phyloP scores from a whole-genome alignment of 2,329 filamentous ascomycete genomes.

The Gaeumannomyces tritici region DNA sequence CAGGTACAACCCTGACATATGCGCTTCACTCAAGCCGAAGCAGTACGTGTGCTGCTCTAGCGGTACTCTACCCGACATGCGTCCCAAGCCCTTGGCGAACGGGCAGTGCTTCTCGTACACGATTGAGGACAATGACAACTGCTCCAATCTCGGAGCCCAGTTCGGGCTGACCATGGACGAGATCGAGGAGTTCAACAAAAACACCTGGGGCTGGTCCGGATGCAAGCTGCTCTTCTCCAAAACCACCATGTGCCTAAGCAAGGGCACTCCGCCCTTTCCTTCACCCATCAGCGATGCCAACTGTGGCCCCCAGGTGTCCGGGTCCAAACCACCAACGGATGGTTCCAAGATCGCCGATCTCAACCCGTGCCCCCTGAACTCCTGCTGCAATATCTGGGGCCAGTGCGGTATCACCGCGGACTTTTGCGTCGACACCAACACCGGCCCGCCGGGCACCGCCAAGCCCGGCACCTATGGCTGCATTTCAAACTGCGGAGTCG shows the following conservation, averaged over 20 bases:
- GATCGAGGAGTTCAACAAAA: neutral
- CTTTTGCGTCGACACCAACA: slow-evolving; percentile 21
- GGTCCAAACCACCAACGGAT: slow-evolving; percentile 6
- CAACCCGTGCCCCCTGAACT: neutral
- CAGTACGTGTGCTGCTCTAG: neutral
- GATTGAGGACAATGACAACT: too few species aligned
- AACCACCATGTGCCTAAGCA: slow-evolving; percentile 23
- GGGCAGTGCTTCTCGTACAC: neutral
- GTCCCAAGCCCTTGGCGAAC: neutral
- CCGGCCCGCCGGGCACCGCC: slow-evolving; percentile 26
- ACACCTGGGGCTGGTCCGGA: neutral
- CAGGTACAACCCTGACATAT: neutral
- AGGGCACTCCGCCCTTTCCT: slow-evolving; percentile 23
- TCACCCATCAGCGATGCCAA: slow-evolving; percentile 16
- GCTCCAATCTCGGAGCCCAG: neutral
- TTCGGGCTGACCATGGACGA: neutral
- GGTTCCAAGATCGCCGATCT: slow-evolving; percentile 16
- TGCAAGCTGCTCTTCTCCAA: slow-evolving; percentile 12
- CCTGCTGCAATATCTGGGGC: slow-evolving; percentile 10
- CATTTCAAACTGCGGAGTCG: slow-evolving; percentile 29
- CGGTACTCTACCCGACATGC: neutral
- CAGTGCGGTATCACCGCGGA: slow-evolving; percentile 16
- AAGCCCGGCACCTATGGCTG: slow-evolving; percentile 21
- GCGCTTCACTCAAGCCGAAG: neutral
- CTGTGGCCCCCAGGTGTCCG: slow-evolving; percentile 23